phyloP scores from a whole-genome alignment of 352 stramenopile genomes.

The Pythium inflatum region DNA sequence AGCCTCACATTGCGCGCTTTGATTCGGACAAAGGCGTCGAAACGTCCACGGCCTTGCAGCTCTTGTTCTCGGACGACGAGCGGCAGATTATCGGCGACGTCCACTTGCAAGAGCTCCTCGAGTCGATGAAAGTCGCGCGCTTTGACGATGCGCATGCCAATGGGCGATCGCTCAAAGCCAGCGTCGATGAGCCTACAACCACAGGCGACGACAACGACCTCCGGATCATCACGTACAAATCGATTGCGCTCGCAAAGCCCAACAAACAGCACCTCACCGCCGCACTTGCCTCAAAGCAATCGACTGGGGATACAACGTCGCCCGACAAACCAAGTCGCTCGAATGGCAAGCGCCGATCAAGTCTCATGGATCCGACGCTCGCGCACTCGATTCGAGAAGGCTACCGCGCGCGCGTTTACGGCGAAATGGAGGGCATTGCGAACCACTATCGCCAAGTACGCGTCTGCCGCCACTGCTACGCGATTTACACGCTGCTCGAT shows the following conservation, averaged over 20 bases:
- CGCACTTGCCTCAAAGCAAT: conserved; percentile 17
- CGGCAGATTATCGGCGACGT: conserved; percentile 42
- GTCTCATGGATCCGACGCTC: conserved; percentile 52
- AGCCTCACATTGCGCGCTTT: conserved; percentile 17
- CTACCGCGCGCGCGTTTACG: conserved; percentile 54
- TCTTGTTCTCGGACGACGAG: conserved; percentile 62
- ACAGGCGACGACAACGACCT: conserved; percentile 33
- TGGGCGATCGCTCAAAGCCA: conserved; percentile 1
- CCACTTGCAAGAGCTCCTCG: conserved; percentile 42
- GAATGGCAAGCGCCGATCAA: conserved; percentile 24
- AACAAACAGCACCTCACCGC: conserved; percentile 54
- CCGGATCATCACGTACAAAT: conserved; percentile 74
- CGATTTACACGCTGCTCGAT: conserved; percentile 87
- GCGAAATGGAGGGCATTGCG: conserved; percentile 58
- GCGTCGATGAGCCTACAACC: neutral
- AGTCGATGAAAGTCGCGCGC: conserved; percentile 41
- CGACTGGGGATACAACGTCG: neutral
- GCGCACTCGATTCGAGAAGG: conserved; percentile 57
- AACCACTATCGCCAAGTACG: conserved; percentile 86
- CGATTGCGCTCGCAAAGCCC: conserved; percentile 69
- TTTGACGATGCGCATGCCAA: conserved; percentile 26
- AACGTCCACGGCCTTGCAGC: conserved; percentile 41
- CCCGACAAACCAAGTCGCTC: neutral
- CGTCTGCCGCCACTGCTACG: conserved; percentile 86
- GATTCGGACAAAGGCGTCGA: conserved; percentile 25